These are phyloP conservation scores for Venturia oleaginea DNA, from an alignment of 2,329 filamentous ascomycete genomes.

Conservation along the genomic window DNA sequence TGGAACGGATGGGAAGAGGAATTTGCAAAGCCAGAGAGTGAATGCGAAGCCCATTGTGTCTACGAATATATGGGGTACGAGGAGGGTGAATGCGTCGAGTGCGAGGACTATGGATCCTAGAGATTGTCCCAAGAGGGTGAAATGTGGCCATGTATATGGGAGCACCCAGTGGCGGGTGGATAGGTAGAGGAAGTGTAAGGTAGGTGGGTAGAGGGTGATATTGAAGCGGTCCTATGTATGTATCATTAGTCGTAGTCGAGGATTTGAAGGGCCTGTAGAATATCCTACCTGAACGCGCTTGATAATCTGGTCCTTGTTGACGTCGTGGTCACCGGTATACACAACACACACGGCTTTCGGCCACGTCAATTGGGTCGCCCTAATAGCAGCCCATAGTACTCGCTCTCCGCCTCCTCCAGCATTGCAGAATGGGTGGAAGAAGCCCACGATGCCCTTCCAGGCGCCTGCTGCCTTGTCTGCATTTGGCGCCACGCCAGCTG, in stretches of 20 bases:
- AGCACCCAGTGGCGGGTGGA: slow-evolving; percentile 80
- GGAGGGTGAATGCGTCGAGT: slow-evolving; percentile 84
- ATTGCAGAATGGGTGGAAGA: slow-evolving; percentile 98
- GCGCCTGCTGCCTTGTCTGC: slow-evolving; percentile 42
- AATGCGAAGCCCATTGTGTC: slow-evolving; percentile 99
- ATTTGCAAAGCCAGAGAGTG: slow-evolving; percentile 69
- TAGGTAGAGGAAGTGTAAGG: slow-evolving; percentile 81
- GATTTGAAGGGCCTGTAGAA: neutral
- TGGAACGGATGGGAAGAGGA: slow-evolving; percentile 70
- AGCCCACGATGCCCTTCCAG: slow-evolving; percentile 82
- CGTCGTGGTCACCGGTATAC: slow-evolving; percentile 92
- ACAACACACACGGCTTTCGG: slow-evolving; percentile 83
- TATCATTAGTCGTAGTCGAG: slow-evolving; percentile 15
- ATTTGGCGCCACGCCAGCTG: slow-evolving; percentile 35
- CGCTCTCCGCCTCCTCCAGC: slow-evolving; percentile 92
- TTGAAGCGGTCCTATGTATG: slow-evolving; percentile 68
- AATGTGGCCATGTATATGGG: slow-evolving; percentile 77
- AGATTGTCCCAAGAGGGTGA: slow-evolving; percentile 91
- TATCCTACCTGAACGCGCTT: slow-evolving; percentile 58
- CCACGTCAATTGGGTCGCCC: slow-evolving; percentile 81
- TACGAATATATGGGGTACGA: slow-evolving; percentile 88
- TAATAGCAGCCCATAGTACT: slow-evolving; percentile 91
- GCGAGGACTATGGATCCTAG: slow-evolving; percentile 79
- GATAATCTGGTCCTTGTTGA: slow-evolving; percentile 70
- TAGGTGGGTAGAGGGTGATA: slow-evolving; percentile 75